Evolutionary conservation across 164 flowering plant genomes (phyloP).

Genomic region (Magnolia changhungtana): DNA sequence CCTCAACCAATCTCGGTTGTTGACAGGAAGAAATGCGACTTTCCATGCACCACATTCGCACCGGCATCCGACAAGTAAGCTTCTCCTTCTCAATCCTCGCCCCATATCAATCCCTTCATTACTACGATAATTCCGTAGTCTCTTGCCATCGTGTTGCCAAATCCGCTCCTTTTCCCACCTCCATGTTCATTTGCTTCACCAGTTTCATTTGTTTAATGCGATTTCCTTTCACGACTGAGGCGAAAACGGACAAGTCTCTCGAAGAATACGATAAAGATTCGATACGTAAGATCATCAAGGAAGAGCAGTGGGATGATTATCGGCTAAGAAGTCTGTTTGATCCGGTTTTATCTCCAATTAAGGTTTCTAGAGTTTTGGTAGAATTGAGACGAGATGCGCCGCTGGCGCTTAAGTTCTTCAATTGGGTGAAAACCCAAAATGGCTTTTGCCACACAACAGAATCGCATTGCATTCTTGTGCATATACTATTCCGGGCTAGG

Average conservation of each 20-base stretch:
- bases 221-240: conserved; percentile 26
- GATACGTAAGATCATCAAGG: conserved; percentile 32
- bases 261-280: conserved; percentile 30
- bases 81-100: conserved; percentile 6
- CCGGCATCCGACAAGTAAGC: conserved; percentile 28
- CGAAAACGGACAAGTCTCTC: conserved; percentile 8
- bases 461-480: conserved; percentile 57
- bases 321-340: conserved; percentile 33
- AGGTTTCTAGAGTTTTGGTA: conserved; percentile 47
- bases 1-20: conserved; percentile 4
- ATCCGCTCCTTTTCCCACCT: conserved; percentile 13
- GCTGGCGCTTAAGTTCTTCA: conserved; percentile 56
- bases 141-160: background rate
- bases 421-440: conserved; percentile 40
- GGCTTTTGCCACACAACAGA: conserved; percentile 54
- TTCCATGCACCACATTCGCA: conserved; percentile 34
- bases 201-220: conserved; percentile 31
- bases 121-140: background rate
- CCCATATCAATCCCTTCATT: background rate
- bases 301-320: conserved; percentile 51
- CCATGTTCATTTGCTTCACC: conserved; percentile 29
- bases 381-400: conserved; percentile 43
- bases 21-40: conserved; percentile 32
- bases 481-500: conserved; percentile 56
- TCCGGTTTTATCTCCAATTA: conserved; percentile 50